A percentile compares a stretch with the other conserved stretches of the same genome.
Evolutionary conservation across 2,329 filamentous ascomycete species (phyloP).

Genomic region (Aspergillus sp.): DNA sequence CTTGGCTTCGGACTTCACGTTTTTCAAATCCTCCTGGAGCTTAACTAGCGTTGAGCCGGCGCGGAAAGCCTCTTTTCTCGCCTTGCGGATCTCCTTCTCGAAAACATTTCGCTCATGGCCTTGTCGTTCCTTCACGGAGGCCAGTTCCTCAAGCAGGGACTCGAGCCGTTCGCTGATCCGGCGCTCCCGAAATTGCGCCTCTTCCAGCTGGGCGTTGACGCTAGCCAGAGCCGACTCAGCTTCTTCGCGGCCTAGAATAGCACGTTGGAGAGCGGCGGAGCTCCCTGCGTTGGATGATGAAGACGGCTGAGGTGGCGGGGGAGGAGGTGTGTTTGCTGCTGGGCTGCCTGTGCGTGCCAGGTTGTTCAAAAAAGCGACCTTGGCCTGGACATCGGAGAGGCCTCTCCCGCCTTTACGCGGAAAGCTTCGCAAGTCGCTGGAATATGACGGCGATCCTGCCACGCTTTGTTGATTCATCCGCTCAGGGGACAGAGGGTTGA

Average conservation of each 20-base stretch:
- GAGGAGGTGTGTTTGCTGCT: slow-evolving; percentile 4
- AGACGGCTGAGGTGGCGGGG: neutral
- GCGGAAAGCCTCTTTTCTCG: slow-evolving; percentile 59
- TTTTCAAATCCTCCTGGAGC: slow-evolving; percentile 51
- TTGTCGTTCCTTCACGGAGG: slow-evolving; percentile 51
- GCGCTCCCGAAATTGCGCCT: slow-evolving; percentile 44
- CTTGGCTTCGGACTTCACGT: slow-evolving; percentile 45
- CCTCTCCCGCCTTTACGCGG: slow-evolving; percentile 37
- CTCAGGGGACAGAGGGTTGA: slow-evolving; percentile 48
- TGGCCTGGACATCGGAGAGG: slow-evolving; percentile 47
- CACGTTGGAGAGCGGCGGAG: slow-evolving; percentile 44
- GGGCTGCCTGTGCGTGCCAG: slow-evolving; percentile 39
- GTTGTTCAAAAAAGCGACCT: slow-evolving; percentile 49
- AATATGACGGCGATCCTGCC: slow-evolving; percentile 39
- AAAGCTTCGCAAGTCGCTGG: slow-evolving; percentile 33
- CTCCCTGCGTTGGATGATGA: slow-evolving; percentile 27
- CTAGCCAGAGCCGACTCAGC: slow-evolving; percentile 40
- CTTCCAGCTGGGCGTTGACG: slow-evolving; percentile 37
- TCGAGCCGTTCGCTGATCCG: slow-evolving; percentile 46
- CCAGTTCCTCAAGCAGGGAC: slow-evolving; percentile 51
- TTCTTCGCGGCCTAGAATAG: slow-evolving; percentile 47
- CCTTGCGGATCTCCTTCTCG: slow-evolving; percentile 57
- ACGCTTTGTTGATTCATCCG: slow-evolving; percentile 49
- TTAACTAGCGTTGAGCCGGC: slow-evolving; percentile 55
- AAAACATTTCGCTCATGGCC: slow-evolving; percentile 49